Evolutionary conservation across 768 basidiomycete species (phyloP).

Genomic region (Boletus tomentosulus): DNA sequence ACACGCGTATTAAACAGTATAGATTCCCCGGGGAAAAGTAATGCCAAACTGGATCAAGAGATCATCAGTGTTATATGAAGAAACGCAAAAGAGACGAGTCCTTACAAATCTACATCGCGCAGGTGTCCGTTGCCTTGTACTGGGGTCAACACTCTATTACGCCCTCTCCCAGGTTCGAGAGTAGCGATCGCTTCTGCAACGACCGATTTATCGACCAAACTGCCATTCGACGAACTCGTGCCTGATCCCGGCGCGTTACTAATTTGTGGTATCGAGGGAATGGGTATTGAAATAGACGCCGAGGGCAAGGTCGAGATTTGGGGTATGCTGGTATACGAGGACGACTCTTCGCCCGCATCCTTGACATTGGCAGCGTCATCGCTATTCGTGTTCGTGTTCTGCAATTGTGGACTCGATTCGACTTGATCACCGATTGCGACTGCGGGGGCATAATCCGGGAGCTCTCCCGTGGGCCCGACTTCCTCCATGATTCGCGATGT

Average conservation of each 20-base stretch:
- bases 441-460: slow-evolving; percentile 27
- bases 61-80: neutral
- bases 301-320: neutral
- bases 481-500: slow-evolving; percentile 29
- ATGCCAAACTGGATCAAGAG: slow-evolving; percentile 25
- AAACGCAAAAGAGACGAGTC: neutral
- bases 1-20: slow-evolving; percentile 51
- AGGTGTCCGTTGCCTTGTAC: slow-evolving; percentile 43
- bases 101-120: slow-evolving; percentile 43
- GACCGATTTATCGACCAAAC: slow-evolving; percentile 35
- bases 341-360: slow-evolving; percentile 5
- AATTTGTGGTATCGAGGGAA: neutral
- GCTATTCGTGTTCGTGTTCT: neutral
- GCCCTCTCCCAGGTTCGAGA: slow-evolving; percentile 42
- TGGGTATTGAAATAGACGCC: slow-evolving; percentile 8
- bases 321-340: slow-evolving; percentile 6
- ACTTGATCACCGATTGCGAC: neutral
- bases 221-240: slow-evolving; percentile 48
- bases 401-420: neutral
- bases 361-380: slow-evolving; percentile 1
- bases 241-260: slow-evolving; percentile 32
- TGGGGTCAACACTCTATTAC: slow-evolving; percentile 51
- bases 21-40: slow-evolving; percentile 43
- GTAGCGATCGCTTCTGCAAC: slow-evolving; percentile 33
- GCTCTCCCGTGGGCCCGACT: slow-evolving; percentile 45